A percentile compares a stretch with the other conserved stretches of the same genome.
phyloP scores from a whole-genome alignment of 768 basidiomycete genomes.

The Nidularia sp. region DNA sequence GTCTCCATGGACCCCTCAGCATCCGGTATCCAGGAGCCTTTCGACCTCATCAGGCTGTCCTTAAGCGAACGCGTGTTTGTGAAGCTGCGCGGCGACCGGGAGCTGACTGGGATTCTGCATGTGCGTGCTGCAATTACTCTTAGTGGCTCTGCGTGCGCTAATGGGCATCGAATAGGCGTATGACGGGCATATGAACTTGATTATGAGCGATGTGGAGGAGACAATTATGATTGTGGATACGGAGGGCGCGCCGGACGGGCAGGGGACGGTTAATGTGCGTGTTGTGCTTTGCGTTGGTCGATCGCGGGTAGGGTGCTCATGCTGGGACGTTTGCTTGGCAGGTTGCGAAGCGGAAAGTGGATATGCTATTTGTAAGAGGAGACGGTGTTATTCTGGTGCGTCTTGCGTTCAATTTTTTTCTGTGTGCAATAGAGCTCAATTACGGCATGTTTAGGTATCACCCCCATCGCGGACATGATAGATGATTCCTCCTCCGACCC shows the following conservation, averaged over 20 bases:
- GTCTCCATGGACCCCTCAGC: constrained; percentile 62
- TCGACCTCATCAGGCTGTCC: constrained; percentile 94
- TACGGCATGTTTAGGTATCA: constrained; percentile 51
- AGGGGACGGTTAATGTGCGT: constrained; percentile 64
- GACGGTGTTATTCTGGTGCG: constrained; percentile 94
- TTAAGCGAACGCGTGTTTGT: constrained; percentile 98
- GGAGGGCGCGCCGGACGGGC: constrained; percentile 57
- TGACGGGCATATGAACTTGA: constrained; percentile 99
- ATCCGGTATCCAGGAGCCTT: constrained; percentile 87
- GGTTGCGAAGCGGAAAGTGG: constrained; percentile 92
- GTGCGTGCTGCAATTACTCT: constrained; percentile 39
- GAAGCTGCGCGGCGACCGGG: constrained; percentile 92
- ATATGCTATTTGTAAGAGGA: constrained; percentile 97
- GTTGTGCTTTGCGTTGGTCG: not conserved
- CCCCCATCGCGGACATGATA: constrained; percentile 70
- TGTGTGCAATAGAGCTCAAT: constrained; percentile 8
- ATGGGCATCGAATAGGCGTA: constrained; percentile 85
- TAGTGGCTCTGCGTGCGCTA: too few species aligned
- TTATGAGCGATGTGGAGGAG: constrained; percentile 96
- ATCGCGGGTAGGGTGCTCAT: not conserved
- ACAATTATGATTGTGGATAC: constrained; percentile 94
- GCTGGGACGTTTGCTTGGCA: constrained; percentile 20
- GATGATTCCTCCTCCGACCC: not conserved
- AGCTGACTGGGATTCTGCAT: constrained; percentile 88
- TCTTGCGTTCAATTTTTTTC: constrained; percentile 9